Base-by-base conservation (phyloP, 192 early-diverging fungal genomes). In the Linnemannia elongata region DNA sequence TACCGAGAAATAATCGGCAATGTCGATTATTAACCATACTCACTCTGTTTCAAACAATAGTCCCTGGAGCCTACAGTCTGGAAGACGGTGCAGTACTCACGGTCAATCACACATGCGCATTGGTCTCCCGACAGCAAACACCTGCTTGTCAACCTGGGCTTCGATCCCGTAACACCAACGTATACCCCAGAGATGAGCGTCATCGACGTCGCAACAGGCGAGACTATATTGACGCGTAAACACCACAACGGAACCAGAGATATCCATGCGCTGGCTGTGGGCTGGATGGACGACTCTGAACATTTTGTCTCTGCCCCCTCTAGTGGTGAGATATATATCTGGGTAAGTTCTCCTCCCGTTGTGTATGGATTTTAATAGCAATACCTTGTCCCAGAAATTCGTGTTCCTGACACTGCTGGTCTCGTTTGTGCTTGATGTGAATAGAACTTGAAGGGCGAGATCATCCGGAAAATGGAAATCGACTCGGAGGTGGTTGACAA, bases 121-220 rank as follows among this genome's bases (percentile, higher is more conserved):
- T 87, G 85, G 85, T 78, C 79, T 1, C 76, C 85, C 15, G 76
- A 87, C 45, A 81, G 85, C 72, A 77, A 78, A 30, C 71, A 81
- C 6, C 24, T 87, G 12, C 72, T 87, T 10, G 76, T 87, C 6
- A 87, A 87, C 60, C 30, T 78, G 10, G 85, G 85, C 4, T 55
- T 78, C 30, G 84, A 85, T 35, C 6, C 27, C 1, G 4, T 13
- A 27, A 66, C 24, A 0, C 55, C 69, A 9, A 36, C 39, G 5
- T 66, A 70, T 22, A 8, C 17, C 12, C 79, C 84, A 24, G 78
- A 77, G 27, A 72, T 79, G 74, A 45, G 71, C 22, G 4, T 87
- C 45, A 81, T 81, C 45, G 73, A 81, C 12, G 42, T 69, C 39
- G 79, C 52, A 57, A 42, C 60, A 49, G 85, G 85, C 35, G 73